phyloP scores from a whole-genome alignment of 1,139 yeast genomes.

The Zygoascus hellenicus region DNA sequence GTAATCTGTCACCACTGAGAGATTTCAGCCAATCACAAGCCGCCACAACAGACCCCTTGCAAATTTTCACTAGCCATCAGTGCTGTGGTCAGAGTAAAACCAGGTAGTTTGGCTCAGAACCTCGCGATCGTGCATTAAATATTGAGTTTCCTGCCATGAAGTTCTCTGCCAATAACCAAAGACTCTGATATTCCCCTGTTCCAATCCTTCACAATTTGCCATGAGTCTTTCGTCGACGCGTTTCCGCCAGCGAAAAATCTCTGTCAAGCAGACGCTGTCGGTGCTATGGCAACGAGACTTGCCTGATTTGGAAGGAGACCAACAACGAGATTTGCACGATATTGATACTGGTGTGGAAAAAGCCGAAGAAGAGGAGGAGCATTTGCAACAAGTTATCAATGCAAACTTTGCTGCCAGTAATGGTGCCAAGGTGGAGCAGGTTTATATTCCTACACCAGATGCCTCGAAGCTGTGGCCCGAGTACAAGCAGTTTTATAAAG shows the following conservation, averaged over 20 bases:
- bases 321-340: conserved; percentile 80
- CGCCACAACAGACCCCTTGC: neutral
- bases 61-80: conserved; percentile 1
- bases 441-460: conserved; percentile 95
- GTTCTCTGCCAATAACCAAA: too few relatives aligned
- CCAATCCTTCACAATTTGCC: neutral
- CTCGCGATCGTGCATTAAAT: too few relatives aligned
- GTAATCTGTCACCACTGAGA: too few relatives aligned
- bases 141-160: too few relatives aligned
- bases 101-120: too few relatives aligned
- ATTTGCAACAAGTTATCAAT: conserved; percentile 82
- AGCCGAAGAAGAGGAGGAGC: conserved; percentile 95
- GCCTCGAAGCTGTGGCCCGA: conserved; percentile 81
- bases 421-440: conserved; percentile 47
- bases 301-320: conserved; percentile 67
- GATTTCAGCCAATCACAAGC: conserved; percentile 1
- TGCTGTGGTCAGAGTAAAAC: too few relatives aligned
- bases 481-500: conserved; percentile 63
- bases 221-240: conserved; percentile 41
- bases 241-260: conserved; percentile 85
- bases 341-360: conserved; percentile 98
- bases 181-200: neutral
- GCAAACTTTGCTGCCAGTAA: conserved; percentile 7
- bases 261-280: conserved; percentile 83
- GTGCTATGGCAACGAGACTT: conserved; percentile 73